Percentiles rank a stretch among this genome's conserved stretches.
phyloP scores from a whole-genome alignment of 83 land plant species.

The Picea engelmannii region DNA sequence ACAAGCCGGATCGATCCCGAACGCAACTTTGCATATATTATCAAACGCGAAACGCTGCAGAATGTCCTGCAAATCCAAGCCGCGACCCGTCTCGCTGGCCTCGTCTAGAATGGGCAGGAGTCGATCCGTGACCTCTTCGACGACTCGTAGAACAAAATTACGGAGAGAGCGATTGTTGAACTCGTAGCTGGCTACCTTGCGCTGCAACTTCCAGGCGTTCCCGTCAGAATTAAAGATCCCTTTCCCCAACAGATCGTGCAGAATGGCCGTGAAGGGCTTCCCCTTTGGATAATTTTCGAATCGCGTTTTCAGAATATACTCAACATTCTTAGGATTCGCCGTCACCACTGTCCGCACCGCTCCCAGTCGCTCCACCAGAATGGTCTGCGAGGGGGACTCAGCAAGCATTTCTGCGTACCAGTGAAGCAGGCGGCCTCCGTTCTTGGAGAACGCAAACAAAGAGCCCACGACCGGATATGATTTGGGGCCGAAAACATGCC shows the following conservation, averaged over 20 bases:
- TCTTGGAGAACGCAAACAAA: constrained; percentile 17
- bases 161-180: neutral
- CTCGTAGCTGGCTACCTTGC: neutral
- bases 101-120: neutral
- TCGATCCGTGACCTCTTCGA: neutral
- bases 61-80: neutral
- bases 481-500: neutral
- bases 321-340: constrained; percentile 24
- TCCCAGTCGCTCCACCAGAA: constrained; percentile 16
- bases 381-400: constrained; percentile 12
- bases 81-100: neutral
- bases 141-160: neutral
- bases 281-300: constrained; percentile 15
- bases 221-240: neutral
- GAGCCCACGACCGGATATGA: constrained; percentile 41
- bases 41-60: constrained; percentile 16
- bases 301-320: constrained; percentile 27
- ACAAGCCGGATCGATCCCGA: constrained; percentile 16
- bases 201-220: neutral
- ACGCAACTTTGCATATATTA: constrained; percentile 1
- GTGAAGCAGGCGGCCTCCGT: constrained; percentile 32
- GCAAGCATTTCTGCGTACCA: constrained; percentile 41
- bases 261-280: neutral
- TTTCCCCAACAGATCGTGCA: neutral
- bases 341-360: constrained; percentile 12